These are phyloP conservation scores for Emmonsiellopsis sp. DNA, from an alignment of 2,329 filamentous ascomycete species.

Conservation along the genomic window DNA sequence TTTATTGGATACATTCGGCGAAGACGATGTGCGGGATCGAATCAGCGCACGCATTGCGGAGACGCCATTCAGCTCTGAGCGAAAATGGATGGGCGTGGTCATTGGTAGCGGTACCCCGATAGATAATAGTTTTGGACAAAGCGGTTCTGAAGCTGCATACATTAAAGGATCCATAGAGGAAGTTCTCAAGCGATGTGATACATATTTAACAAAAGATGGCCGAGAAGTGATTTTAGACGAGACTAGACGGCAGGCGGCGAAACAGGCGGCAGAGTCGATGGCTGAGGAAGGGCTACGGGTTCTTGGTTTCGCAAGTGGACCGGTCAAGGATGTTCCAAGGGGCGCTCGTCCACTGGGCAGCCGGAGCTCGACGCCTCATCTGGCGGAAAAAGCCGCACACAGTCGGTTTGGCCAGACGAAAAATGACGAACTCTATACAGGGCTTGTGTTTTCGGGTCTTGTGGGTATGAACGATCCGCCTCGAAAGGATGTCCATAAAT, in stretches of 20 bases:
- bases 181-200: slow-evolving; percentile 77
- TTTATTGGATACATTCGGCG: slow-evolving; percentile 78
- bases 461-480: slow-evolving; percentile 98
- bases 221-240: slow-evolving; percentile 79
- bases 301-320: slow-evolving; percentile 83
- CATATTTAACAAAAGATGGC: slow-evolving; percentile 77
- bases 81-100: slow-evolving; percentile 98
- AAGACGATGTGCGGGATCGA: slow-evolving; percentile 81
- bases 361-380: slow-evolving; percentile 40
- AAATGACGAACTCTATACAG: slow-evolving; percentile 67
- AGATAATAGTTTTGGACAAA: slow-evolving; percentile 35
- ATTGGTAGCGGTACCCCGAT: slow-evolving; percentile 48
- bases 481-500: slow-evolving; percentile 76
- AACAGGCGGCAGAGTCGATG: slow-evolving; percentile 75
- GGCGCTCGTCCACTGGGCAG: slow-evolving; percentile 40
- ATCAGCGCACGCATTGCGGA: slow-evolving; percentile 75
- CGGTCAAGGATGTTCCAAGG: slow-evolving; percentile 44
- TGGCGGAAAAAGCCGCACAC: slow-evolving; percentile 9
- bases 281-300: slow-evolving; percentile 83
- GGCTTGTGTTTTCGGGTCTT: slow-evolving; percentile 79
- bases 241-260: slow-evolving; percentile 59
- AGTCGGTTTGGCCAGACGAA: slow-evolving; percentile 25
- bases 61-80: slow-evolving; percentile 90
- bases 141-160: slow-evolving; percentile 73
- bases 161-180: slow-evolving; percentile 92